A percentile compares a stretch with the other conserved stretches of the same genome.
Evolutionary conservation across 352 stramenopile species (phyloP).

Genomic region (Pythium guiyangense): DNA sequence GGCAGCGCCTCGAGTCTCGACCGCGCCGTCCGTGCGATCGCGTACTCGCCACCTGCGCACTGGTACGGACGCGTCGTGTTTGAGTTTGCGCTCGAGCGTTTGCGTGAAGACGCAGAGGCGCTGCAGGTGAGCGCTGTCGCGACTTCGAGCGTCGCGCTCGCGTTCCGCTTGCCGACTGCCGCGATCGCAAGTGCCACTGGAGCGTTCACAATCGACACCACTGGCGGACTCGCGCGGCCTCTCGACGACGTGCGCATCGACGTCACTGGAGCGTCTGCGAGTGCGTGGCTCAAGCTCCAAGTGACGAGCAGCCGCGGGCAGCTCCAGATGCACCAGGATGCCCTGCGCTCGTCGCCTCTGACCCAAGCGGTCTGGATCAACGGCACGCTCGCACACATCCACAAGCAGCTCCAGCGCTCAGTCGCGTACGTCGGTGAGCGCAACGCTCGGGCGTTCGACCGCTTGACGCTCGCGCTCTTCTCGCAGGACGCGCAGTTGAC

Average conservation of each 20-base stretch:
- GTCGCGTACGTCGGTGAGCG: not conserved
- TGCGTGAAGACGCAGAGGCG: not conserved
- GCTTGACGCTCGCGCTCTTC: constrained; percentile 8
- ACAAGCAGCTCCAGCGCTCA: constrained; percentile 7
- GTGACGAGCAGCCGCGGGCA: constrained; percentile 6
- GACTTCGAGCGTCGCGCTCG: not conserved
- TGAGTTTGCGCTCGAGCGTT: constrained; percentile 5
- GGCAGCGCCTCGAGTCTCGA: not conserved
- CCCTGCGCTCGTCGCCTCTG: not conserved
- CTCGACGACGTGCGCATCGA: constrained; percentile 8
- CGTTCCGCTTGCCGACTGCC: not conserved
- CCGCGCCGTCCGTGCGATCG: not conserved
- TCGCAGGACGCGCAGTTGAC: constrained; percentile 1
- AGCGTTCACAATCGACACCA: constrained; percentile 1
- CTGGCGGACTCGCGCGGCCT: not conserved
- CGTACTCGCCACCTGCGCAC: constrained; percentile 2
- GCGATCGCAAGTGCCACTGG: not conserved
- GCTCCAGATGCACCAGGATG: not conserved
- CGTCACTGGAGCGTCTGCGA: not conserved
- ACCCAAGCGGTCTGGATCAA: constrained; percentile 17
- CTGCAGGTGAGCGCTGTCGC: not conserved
- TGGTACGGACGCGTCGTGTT: constrained; percentile 8
- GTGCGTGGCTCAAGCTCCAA: constrained; percentile 8
- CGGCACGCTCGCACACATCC: constrained; percentile 16
- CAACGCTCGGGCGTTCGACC: constrained; percentile 4